Percentiles rank a stretch among this genome's conserved stretches.
Evolutionary conservation across 495 filamentous ascomycete species (phyloP).

Genomic region (Halenospora varia): DNA sequence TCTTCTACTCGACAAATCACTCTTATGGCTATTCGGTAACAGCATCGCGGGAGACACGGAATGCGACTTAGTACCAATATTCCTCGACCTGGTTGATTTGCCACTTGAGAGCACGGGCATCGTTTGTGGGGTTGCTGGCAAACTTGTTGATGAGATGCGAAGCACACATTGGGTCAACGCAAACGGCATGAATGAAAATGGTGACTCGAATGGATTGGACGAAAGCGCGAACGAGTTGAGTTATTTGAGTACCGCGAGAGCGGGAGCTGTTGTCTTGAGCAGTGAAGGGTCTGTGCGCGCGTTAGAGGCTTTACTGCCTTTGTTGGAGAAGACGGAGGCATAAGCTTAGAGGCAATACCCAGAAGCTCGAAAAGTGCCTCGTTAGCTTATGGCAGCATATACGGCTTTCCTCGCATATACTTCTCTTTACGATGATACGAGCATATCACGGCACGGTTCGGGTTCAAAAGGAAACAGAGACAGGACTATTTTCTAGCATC

Average conservation of each 20-base stretch:
- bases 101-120: slow-evolving; percentile 91
- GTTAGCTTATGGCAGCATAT: too few relatives aligned
- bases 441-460: too few relatives aligned
- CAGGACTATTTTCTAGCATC: too few relatives aligned
- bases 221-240: slow-evolving; percentile 71
- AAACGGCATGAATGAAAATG: slow-evolving; percentile 23
- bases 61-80: slow-evolving; percentile 81
- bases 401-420: too few relatives aligned
- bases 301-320: slow-evolving; percentile 58
- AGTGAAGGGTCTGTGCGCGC: slow-evolving; percentile 67
- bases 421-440: too few relatives aligned
- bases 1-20: slow-evolving; percentile 71
- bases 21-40: slow-evolving; percentile 61
- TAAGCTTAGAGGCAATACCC: too few relatives aligned
- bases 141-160: slow-evolving; percentile 57
- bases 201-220: neutral
- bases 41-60: slow-evolving; percentile 77
- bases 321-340: slow-evolving; percentile 29
- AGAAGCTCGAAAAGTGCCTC: too few relatives aligned
- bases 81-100: slow-evolving; percentile 75
- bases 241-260: slow-evolving; percentile 83
- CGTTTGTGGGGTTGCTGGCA: slow-evolving; percentile 84
- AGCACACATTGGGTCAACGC: slow-evolving; percentile 3
- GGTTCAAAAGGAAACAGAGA: too few relatives aligned
- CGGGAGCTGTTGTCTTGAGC: slow-evolving; percentile 84